Base-by-base conservation (phyloP, 176 grass and related monocot genomes). In the Aegilops bicornis region DNA sequence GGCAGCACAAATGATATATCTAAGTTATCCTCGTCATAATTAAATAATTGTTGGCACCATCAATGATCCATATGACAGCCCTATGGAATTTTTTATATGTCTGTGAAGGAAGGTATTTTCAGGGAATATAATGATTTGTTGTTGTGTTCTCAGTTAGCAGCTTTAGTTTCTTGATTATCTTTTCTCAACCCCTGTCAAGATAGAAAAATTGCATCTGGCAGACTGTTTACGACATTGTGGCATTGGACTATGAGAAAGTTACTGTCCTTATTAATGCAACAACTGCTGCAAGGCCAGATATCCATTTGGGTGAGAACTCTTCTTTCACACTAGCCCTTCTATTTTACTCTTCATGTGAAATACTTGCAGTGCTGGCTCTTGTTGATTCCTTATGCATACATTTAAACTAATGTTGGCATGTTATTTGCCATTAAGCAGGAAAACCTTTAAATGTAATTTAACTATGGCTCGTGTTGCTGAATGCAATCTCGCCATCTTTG, bases 221-320 rank as follows among this genome's bases (percentile, higher is more conserved):
- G 81, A 98, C 93, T 14, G 91, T 88, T 23, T 98, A 92, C 39
- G 93, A 98, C 91, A 93, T 93, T 84, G 79, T 98, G 40, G 89
- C 89, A 50, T 24, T 95, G 58, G 93, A 98, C 80, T 98, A 98
- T 68, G 72, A 92, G 69, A 80, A 88, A 89, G 84, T 98, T 69
- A 91, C 75, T 0, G 88, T 98, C 64, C 89, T 98, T 80, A 88
- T 85, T 84, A 92, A 98, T 83, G 91, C 96, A 77, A 96, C 96
- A 72, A 92, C 96, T 84, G 96, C 93, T 76, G 88, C 88, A 61
- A 85, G 91, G 36, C 91, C 90, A 79, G 93, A 96, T 78, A 91
- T 98, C 82, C 93, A 98, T 90, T 79, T 82, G 15, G 90, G 96
- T 98, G 48, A 92, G 91, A 83, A 80, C 12, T 81, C 30, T 58